phyloP scores from a whole-genome alignment of 2,329 filamentous ascomycete species.

The Lecanicillium sp. region DNA sequence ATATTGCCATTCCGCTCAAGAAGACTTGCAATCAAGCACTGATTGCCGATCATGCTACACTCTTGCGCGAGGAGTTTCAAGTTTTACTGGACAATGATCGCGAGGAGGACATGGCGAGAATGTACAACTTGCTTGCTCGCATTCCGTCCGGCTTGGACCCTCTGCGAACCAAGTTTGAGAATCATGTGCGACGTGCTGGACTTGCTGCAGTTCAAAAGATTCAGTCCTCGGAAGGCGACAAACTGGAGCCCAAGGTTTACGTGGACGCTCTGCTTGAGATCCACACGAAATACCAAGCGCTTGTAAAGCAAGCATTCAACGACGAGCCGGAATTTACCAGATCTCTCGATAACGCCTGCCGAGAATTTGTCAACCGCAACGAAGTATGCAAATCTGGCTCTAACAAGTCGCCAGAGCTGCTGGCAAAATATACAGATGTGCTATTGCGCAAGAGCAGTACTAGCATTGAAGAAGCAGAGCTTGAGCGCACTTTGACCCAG shows the following conservation, averaged over 20 bases:
- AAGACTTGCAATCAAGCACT: constrained; percentile 82
- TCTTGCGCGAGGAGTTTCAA: constrained; percentile 95
- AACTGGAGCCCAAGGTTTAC: constrained; percentile 91
- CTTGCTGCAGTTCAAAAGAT: constrained; percentile 86
- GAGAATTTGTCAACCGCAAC: constrained; percentile 97
- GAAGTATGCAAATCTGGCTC: constrained; percentile 90
- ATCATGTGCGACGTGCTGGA: constrained; percentile 85
- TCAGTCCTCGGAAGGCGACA: constrained; percentile 74
- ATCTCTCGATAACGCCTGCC: constrained; percentile 91
- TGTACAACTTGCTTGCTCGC: constrained; percentile 85
- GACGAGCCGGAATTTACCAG: constrained; percentile 96
- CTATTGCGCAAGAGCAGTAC: constrained; percentile 88
- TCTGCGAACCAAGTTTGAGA: constrained; percentile 78
- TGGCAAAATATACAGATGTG: constrained; percentile 92
- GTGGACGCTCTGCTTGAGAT: constrained; percentile 92
- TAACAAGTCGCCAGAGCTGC: constrained; percentile 85
- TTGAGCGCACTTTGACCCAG: constrained; percentile 79
- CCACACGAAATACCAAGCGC: constrained; percentile 82
- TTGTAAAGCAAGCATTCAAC: constrained; percentile 88
- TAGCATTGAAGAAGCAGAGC: constrained; percentile 85
- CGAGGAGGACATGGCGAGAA: constrained; percentile 88
- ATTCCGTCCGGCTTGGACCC: constrained; percentile 91
- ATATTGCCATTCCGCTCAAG: constrained; percentile 78
- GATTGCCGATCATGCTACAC: constrained; percentile 75
- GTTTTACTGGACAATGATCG: constrained; percentile 87